Evolutionary conservation across 2,329 filamentous ascomycete species (phyloP).

Genomic region (Annulohypoxylon truncatum): DNA sequence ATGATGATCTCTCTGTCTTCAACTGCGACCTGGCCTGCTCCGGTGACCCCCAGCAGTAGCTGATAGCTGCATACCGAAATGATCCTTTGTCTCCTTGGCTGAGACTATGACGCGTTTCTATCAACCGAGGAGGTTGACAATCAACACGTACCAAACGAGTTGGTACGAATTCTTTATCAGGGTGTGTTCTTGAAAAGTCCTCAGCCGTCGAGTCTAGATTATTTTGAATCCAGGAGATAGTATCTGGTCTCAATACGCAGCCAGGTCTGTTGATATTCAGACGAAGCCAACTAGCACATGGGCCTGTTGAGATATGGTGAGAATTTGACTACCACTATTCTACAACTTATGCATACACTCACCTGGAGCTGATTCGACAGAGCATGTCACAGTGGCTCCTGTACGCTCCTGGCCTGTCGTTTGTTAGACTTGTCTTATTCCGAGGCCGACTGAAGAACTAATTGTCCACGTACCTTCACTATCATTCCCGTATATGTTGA

Average conservation of each 20-base stretch:
- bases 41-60: conserved; percentile 21
- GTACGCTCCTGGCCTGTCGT: neutral
- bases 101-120: neutral
- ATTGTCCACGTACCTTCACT: neutral
- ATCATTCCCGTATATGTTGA: neutral
- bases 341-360: neutral
- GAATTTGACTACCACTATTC: neutral
- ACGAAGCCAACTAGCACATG: conserved; percentile 3
- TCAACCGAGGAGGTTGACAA: neutral
- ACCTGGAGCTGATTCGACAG: neutral
- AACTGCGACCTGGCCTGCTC: conserved; percentile 12
- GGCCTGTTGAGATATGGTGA: neutral
- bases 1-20: conserved; percentile 5
- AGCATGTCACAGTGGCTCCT: neutral
- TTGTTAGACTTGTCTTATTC: too few relatives aligned
- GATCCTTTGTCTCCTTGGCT: neutral
- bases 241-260: neutral
- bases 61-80: conserved; percentile 8
- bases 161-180: conserved; percentile 2
- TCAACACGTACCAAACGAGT: conserved; percentile 9
- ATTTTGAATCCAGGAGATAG: neutral
- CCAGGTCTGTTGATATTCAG: neutral
- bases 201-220: neutral
- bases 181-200: too few relatives aligned
- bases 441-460: neutral